phyloP scores from a whole-genome alignment of 257 asterid genomes.

The Lantana camara region DNA sequence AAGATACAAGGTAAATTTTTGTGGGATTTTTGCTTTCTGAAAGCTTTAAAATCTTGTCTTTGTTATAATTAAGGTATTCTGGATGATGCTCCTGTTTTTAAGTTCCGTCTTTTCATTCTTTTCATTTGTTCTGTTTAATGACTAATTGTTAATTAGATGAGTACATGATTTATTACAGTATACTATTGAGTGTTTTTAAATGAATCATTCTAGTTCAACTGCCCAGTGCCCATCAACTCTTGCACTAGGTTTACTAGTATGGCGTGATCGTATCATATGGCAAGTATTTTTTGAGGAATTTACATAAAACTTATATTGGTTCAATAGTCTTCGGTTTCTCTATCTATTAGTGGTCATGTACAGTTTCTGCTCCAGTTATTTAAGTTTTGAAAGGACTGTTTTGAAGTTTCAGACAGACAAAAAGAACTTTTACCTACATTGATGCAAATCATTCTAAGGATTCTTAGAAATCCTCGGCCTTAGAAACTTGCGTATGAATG shows the following conservation, averaged over 20 bases:
- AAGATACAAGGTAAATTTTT: constrained; percentile 52
- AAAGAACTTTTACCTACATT: not conserved
- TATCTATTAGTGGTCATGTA: not conserved
- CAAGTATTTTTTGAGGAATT: not conserved
- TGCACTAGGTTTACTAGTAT: too few species aligned
- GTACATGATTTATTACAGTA: not conserved
- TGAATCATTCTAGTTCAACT: not conserved
- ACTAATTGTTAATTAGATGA: not conserved
- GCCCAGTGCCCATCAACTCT: not conserved
- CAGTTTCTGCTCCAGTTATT: not conserved
- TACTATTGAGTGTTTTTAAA: not conserved
- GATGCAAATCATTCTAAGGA: not conserved
- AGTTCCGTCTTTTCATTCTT: not conserved
- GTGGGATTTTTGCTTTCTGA: not conserved
- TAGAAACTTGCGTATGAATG: not conserved
- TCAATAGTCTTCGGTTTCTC: not conserved
- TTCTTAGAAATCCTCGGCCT: too few species aligned
- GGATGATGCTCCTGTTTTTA: not conserved
- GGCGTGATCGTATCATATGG: too few species aligned
- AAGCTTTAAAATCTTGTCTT: constrained; percentile 1
- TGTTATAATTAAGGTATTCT: not conserved
- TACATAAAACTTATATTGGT: not conserved
- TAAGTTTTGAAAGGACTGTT: not conserved
- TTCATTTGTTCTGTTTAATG: constrained; percentile 2
- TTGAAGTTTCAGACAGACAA: not conserved